phyloP scores from a whole-genome alignment of 495 filamentous ascomycete genomes.

The Aspergillus ellipticus region DNA sequence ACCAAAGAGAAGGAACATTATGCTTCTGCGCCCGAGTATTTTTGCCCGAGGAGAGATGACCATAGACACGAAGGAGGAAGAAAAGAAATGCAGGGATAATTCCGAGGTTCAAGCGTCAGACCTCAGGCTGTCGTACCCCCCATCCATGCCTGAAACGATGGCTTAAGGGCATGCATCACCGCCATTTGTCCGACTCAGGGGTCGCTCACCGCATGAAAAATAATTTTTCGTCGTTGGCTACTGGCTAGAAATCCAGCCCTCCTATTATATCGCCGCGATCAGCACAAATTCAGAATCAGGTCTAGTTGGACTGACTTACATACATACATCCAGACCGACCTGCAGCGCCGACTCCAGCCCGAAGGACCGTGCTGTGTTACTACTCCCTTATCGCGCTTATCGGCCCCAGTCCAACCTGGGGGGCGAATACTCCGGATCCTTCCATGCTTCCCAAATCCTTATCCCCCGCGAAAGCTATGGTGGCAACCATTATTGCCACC shows the following conservation, averaged over 20 bases:
- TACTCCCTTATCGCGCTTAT: constrained; percentile 20
- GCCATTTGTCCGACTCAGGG: constrained; percentile 16
- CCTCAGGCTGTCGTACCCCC: constrained; percentile 3
- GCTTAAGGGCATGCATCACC: constrained; percentile 17
- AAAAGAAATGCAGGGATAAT: constrained; percentile 1
- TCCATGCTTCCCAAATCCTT: constrained; percentile 16
- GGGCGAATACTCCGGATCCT: constrained; percentile 19
- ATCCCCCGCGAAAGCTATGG: constrained; percentile 19
- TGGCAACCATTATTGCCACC: constrained; percentile 7
- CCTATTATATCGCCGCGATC: not conserved
- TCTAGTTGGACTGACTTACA: not conserved
- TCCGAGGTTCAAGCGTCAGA: not conserved
- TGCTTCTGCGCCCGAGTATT: not conserved
- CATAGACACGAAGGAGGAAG: constrained; percentile 1
- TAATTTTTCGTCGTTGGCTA: not conserved
- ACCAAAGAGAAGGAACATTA: not conserved
- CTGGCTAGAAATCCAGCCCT: not conserved
- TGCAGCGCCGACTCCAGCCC: not conserved
- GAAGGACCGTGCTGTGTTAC: not conserved
- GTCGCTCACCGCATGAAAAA: constrained; percentile 22
- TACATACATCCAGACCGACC: not conserved
- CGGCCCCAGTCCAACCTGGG: constrained; percentile 19
- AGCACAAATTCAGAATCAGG: not conserved
- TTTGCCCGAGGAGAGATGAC: not conserved
- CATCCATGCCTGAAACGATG: constrained; percentile 18